Evolutionary conservation across 2,329 filamentous ascomycete genomes (phyloP).

Genomic region (Aureobasidium vineae): DNA sequence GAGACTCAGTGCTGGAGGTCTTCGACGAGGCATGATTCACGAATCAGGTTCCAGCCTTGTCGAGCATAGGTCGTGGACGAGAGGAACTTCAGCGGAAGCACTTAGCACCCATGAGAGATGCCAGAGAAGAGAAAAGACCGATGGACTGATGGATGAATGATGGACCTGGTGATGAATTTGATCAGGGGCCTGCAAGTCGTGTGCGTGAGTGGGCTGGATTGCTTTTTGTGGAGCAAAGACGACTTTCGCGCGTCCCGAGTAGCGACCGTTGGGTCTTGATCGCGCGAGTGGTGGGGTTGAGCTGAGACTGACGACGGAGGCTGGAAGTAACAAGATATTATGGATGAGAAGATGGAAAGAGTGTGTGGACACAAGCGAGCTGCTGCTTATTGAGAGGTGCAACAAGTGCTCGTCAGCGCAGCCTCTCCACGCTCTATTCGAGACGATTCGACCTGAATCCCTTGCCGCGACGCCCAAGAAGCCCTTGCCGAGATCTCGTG

Average conservation of each 20-base stretch:
- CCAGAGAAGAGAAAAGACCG: neutral
- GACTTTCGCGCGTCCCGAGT: slow-evolving; percentile 18
- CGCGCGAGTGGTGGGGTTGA: slow-evolving; percentile 15
- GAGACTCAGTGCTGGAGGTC: slow-evolving; percentile 33
- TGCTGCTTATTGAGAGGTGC: slow-evolving; percentile 13
- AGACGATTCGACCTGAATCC: slow-evolving; percentile 18
- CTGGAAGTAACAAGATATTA: neutral
- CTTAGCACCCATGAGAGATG: slow-evolving; percentile 21
- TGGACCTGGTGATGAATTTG: slow-evolving; percentile 7
- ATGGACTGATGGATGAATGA: slow-evolving; percentile 9
- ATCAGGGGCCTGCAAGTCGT: slow-evolving; percentile 17
- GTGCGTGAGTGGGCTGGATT: slow-evolving; percentile 14
- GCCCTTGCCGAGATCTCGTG: slow-evolving; percentile 10
- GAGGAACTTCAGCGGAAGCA: neutral
- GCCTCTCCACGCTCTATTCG: slow-evolving; percentile 13
- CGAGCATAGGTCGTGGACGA: slow-evolving; percentile 6
- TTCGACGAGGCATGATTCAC: slow-evolving; percentile 36
- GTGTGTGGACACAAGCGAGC: slow-evolving; percentile 17
- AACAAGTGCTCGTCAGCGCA: neutral
- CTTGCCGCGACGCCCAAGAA: slow-evolving; percentile 12
- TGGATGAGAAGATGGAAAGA: neutral
- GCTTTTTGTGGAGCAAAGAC: slow-evolving; percentile 26
- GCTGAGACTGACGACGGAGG: slow-evolving; percentile 14
- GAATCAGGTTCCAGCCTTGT: slow-evolving; percentile 28
- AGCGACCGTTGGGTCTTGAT: slow-evolving; percentile 16